Conservation (phyloP, 306 rosid genomes). For the Fragaria nilgerrensis region DNA sequence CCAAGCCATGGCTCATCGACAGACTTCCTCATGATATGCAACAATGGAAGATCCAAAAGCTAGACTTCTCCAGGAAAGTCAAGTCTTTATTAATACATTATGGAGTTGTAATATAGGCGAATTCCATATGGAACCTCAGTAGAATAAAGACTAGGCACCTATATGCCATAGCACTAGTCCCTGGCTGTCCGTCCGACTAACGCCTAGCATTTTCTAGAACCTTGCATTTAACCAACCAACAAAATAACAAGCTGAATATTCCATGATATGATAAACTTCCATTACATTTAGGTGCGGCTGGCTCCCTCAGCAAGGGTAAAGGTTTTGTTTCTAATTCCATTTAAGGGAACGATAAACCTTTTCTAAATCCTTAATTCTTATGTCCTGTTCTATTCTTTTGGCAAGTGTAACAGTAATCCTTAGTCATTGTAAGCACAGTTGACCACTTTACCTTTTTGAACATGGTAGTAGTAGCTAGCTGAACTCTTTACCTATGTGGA, state of each 20-base stretch:
- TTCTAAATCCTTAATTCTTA: neutral
- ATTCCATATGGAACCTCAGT: neutral
- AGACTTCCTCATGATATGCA: neutral
- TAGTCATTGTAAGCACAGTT: neutral
- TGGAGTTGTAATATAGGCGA: neutral
- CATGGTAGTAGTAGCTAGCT: neutral
- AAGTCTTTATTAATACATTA: neutral
- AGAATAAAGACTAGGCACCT: neutral
- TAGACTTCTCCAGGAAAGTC: neutral
- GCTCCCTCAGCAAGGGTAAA: neutral
- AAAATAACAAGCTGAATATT: neutral
- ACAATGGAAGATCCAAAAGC: neutral
- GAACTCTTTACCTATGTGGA: neutral
- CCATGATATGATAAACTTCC: neutral
- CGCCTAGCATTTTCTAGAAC: neutral
- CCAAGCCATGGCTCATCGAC: too few species aligned
- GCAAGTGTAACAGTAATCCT: neutral
- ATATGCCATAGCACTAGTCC: too few species aligned
- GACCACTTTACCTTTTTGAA: neutral
- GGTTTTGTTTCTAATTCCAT: neutral
- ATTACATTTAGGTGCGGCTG: neutral
- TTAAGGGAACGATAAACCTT: neutral
- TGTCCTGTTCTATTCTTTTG: neutral
- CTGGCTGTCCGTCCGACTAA: too few species aligned
- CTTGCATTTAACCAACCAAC: neutral